Base-by-base conservation (phyloP, 2,329 filamentous ascomycete genomes). In the Rasamsonia emersonii region DNA sequence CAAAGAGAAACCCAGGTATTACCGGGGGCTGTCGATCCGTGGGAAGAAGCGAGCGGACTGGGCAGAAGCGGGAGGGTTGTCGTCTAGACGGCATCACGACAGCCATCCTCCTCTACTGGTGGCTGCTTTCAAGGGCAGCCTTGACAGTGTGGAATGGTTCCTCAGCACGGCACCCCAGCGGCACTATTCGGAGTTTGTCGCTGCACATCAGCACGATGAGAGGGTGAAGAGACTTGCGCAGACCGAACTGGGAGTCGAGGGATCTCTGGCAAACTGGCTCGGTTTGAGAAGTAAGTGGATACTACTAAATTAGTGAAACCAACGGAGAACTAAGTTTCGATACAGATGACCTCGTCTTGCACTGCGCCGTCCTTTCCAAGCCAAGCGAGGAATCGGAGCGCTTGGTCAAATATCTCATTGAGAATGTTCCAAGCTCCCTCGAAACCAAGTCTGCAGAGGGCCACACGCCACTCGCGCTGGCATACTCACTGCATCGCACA, bases 81-180 rank as follows among this genome's bases (percentile, higher is more conserved):
- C 18, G 28, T 10, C 6, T 15, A 16, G 10, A 15, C 27, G 4
- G n/a, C 20, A 11, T 26, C 4, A 9, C 18, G 21, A 34, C 15
- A 15, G 3, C n/a, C 21, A 37, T 11, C 41, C 53, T 6, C 54
- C 59, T 1, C 46, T 64, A 10, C 43, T 64, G 13, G 33, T 43
- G 5, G 47, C 56, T 16, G 53, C 54, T 2, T 29, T 44, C 4
- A 32, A 42, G n/a, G 57, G 76, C 3, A 79, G 66, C 13, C 51
- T 89, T n/a, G 72, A 79, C 23, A 70, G 71, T 11, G 73, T 85
- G 0, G 77, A 91, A 48, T 93, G 82, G 75, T 84, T 89, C 52
- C 56, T 86, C 34, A 77, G 80, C 36, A 80, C 84, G 39, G 71
- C 74, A 1, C 82, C 85, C 0, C 59, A 74, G 43, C 68, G 76